phyloP scores from a whole-genome alignment of 1,139 yeast genomes.

The Candida mesenterica region DNA sequence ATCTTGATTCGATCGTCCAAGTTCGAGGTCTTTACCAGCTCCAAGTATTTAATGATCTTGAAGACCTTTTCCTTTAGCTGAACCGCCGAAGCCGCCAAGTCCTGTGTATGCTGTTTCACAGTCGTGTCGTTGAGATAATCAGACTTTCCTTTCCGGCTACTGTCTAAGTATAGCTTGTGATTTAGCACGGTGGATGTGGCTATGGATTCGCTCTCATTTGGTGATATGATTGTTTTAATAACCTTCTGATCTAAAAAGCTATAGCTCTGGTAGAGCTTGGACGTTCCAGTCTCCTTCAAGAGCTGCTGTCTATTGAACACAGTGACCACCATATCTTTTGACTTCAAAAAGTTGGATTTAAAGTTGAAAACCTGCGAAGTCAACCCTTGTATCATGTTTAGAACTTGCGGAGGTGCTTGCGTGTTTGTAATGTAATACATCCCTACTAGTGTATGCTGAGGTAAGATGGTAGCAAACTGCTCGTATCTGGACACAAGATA shows the following conservation, averaged over 20 bases:
- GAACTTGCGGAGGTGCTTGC: conserved; percentile 6
- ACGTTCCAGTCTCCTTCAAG: background rate
- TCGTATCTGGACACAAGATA: conserved; percentile 25
- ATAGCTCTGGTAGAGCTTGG: conserved; percentile 2
- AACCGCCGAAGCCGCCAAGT: conserved; percentile 18
- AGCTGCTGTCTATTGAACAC: conserved; percentile 10
- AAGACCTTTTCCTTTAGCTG: conserved; percentile 24
- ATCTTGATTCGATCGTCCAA: conserved; percentile 16
- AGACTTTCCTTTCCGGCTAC: conserved; percentile 7
- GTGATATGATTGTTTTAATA: conserved; percentile 15
- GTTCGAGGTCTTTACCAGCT: conserved; percentile 6
- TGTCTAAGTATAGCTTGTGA: conserved; percentile 20
- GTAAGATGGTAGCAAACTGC: conserved; percentile 29
- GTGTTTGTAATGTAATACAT: conserved; percentile 22
- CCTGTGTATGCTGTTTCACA: conserved; percentile 15
- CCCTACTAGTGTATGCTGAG: conserved; percentile 29
- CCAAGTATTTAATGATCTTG: conserved; percentile 20
- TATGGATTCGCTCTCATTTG: conserved; percentile 26
- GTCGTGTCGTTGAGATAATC: conserved; percentile 9
- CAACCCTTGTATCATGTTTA: conserved; percentile 10
- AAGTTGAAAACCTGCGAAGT: conserved; percentile 9
- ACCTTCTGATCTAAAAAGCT: background rate
- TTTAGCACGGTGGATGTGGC: conserved; percentile 29
- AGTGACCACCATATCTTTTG: conserved; percentile 5
- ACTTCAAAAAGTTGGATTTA: conserved; percentile 2